Percentiles rank a stretch among this genome's conserved stretches.
These are phyloP conservation scores for Solanum gracilifrons DNA, from an alignment of 257 asterid species.

Conservation along the genomic window DNA sequence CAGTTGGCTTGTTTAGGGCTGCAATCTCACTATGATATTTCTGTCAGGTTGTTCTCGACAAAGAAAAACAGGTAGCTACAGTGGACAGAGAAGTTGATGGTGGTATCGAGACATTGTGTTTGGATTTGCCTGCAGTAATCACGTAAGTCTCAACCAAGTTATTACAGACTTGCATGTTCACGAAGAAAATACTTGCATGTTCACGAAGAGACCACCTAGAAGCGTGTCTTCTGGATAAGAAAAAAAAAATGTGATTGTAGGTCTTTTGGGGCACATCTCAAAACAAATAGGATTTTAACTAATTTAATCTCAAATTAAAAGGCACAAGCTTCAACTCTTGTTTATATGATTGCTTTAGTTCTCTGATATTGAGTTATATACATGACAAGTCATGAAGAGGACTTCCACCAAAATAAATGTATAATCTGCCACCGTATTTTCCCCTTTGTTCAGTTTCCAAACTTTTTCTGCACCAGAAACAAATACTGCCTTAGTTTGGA, in stretches of 20 bases:
- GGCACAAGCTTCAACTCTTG: not conserved
- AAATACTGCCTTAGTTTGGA: not conserved
- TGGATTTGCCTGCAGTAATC: conserved; percentile 92
- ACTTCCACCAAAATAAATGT: not conserved
- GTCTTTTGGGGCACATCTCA: not conserved
- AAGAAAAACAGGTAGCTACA: conserved; percentile 51
- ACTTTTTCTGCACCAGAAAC: not conserved
- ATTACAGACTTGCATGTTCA: not conserved
- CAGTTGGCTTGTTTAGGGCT: not conserved
- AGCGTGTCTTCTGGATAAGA: not conserved
- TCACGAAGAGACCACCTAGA: not conserved
- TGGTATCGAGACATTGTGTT: conserved; percentile 77
- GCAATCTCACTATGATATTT: not conserved
- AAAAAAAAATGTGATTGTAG: not conserved
- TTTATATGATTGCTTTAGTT: not conserved
- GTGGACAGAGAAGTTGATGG: conserved; percentile 99
- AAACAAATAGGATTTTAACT: not conserved
- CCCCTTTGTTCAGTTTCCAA: not conserved
- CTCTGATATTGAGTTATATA: not conserved
- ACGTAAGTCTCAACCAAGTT: conserved; percentile 38
- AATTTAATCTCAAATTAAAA: not conserved
- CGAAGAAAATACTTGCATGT: not conserved
- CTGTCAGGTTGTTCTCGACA: conserved; percentile 64
- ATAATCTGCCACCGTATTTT: not conserved
- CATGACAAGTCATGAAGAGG: not conserved